phyloP scores from a whole-genome alignment of 306 rosid genomes.

The Pterocarpus macrocarpus region DNA sequence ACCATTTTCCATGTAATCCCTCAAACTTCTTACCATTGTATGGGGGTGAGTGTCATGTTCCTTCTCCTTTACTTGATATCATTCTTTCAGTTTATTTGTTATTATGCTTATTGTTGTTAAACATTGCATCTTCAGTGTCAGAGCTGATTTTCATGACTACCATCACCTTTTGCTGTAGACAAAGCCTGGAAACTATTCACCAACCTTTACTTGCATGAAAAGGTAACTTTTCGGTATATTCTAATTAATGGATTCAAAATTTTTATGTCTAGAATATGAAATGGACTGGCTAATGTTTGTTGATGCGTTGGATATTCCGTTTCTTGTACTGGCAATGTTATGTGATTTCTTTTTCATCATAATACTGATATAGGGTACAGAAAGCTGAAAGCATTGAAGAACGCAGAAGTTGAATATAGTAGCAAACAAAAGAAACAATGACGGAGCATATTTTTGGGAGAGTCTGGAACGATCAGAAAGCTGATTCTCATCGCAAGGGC shows the following conservation, averaged over 20 bases:
- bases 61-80: slow-evolving; percentile 6
- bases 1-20: slow-evolving; percentile 87
- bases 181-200: slow-evolving; percentile 87
- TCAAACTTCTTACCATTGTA: slow-evolving; percentile 82
- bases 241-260: too few species aligned
- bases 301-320: not conserved
- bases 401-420: too few species aligned
- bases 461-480: too few species aligned
- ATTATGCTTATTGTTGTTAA: slow-evolving; percentile 30
- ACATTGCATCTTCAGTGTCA: slow-evolving; percentile 44
- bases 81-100: not conserved
- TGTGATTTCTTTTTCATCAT: slow-evolving; percentile 5
- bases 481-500: too few species aligned
- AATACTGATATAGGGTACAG: too few species aligned
- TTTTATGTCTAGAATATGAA: not conserved
- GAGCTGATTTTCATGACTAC: slow-evolving; percentile 88
- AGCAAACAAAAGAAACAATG: too few species aligned
- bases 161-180: slow-evolving; percentile 87
- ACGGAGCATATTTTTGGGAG: too few species aligned
- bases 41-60: slow-evolving; percentile 71
- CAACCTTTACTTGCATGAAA: slow-evolving; percentile 87
- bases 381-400: too few species aligned
- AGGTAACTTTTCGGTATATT: slow-evolving; percentile 54
- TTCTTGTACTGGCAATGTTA: slow-evolving; percentile 1
- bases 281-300: not conserved